Evolutionary conservation across 441 rosid genomes (phyloP), one percentile per base, ranked within the genome.

Genomic region (Jatropha podagrica): DNA sequence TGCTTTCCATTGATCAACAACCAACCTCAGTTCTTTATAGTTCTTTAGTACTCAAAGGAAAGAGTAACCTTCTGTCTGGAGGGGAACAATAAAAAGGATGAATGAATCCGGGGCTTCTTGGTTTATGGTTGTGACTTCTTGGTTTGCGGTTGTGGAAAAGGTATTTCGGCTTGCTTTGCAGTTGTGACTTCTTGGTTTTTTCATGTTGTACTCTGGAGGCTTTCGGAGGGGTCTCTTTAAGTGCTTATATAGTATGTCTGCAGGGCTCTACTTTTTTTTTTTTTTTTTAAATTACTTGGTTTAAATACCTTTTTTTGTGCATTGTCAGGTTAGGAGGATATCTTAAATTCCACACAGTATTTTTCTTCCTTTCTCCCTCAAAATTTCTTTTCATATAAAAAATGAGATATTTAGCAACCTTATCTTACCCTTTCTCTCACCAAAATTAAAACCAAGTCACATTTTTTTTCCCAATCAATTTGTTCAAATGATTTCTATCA

Each of bases 371-470:
- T 56, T 18, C 18, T 61, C 32, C 32, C 32, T 32, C 32, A 51
- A 17, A 49, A 68, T 68, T 49, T 68, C 42, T 10, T 68, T 68
- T 68, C 18, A 23, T 68, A 13, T 51, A 5, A 46, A 56, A 56
- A 41, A 32, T 10, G 37, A 14, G 74, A 71, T 42, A 11, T 56
- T 42, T 71, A 46, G 56, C 40, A 46, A 62, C 41, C 64, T 18
- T 46, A 46, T 5, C 38, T 32, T 32, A 32, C 32, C 32, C 42
- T 5, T 72, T n/a, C 38, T 42, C 10, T 12, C 74, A 55, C 56
- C 7, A 23, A 44, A 58, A 71, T 8, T 23, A 59, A 18, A 26
- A 44, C 42, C 2, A 27, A 48, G 42, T 26, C 54, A 17, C 42
- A 60, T 17, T 8, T 46, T 68, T 44, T 27, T 49, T 49, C 1